These are phyloP conservation scores for Cichorium intybus DNA, from an alignment of 140 eudicot species.

Conservation along the genomic window DNA sequence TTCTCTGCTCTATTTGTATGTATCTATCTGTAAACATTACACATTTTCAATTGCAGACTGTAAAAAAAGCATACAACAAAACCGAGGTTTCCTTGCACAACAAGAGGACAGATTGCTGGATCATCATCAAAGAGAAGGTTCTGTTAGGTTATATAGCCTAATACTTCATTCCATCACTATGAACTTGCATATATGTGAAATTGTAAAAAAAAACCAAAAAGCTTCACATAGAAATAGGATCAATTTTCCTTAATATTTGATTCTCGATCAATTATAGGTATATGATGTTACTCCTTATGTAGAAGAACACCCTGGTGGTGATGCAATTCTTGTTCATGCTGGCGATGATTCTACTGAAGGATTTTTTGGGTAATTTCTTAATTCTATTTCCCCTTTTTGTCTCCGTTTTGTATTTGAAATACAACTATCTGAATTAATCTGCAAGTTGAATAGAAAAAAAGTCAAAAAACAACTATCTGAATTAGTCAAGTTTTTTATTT, in stretches of 20 bases:
- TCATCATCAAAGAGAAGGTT: slow-evolving; percentile 92
- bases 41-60: slow-evolving; percentile 13
- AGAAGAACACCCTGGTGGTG: slow-evolving; percentile 99
- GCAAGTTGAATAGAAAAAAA: too few species aligned
- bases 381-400: neutral
- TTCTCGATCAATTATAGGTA: slow-evolving; percentile 39
- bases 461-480: neutral
- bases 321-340: slow-evolving; percentile 91
- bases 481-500: too few species aligned
- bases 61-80: slow-evolving; percentile 53
- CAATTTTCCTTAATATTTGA: neutral
- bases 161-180: slow-evolving; percentile 3
- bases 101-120: slow-evolving; percentile 92
- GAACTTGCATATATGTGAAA: slow-evolving; percentile 3
- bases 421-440: neutral
- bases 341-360: slow-evolving; percentile 97
- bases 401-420: neutral
- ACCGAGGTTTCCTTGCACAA: slow-evolving; percentile 77
- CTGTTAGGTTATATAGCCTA: slow-evolving; percentile 4
- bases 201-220: neutral
- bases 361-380: slow-evolving; percentile 65
- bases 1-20: neutral
- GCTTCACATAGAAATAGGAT: slow-evolving; percentile 2
- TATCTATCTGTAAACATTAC: too few species aligned
- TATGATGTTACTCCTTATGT: slow-evolving; percentile 93